Conservation (phyloP, 441 rosid genomes). For the Eutrema salsugineum region DNA sequence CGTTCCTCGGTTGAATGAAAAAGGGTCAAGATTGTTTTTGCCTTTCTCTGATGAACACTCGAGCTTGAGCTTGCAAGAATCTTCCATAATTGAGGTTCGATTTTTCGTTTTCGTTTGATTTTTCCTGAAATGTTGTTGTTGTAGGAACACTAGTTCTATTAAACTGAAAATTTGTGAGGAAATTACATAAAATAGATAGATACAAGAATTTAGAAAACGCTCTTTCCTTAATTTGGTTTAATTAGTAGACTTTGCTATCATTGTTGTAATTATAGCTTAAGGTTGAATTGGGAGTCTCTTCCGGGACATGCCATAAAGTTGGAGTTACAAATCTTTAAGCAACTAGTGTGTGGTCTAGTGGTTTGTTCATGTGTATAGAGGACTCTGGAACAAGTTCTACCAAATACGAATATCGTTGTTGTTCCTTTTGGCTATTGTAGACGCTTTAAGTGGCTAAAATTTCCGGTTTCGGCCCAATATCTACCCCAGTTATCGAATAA, state of each 20-base stretch:
- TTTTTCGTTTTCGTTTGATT: background rate
- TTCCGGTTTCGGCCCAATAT: no score
- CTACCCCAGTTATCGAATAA: no score
- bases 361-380: background rate
- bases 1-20: conserved; percentile 51
- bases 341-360: background rate
- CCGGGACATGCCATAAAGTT: no score
- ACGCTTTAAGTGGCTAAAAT: background rate
- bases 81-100: conserved; percentile 56
- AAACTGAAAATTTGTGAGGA: no score
- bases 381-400: no score
- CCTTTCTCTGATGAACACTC: conserved; percentile 75
- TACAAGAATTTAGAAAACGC: no score
- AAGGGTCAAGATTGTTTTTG: conserved; percentile 64
- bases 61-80: conserved; percentile 48
- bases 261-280: background rate
- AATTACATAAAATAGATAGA: no score
- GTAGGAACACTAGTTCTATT: no score
- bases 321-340: background rate
- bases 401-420: background rate
- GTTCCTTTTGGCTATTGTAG: background rate
- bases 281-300: no score
- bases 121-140: background rate
- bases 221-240: no score
- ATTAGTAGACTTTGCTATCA: background rate